Base-by-base conservation (phyloP, 306 rosid genomes). In the Gynostemma pentaphyllum region DNA sequence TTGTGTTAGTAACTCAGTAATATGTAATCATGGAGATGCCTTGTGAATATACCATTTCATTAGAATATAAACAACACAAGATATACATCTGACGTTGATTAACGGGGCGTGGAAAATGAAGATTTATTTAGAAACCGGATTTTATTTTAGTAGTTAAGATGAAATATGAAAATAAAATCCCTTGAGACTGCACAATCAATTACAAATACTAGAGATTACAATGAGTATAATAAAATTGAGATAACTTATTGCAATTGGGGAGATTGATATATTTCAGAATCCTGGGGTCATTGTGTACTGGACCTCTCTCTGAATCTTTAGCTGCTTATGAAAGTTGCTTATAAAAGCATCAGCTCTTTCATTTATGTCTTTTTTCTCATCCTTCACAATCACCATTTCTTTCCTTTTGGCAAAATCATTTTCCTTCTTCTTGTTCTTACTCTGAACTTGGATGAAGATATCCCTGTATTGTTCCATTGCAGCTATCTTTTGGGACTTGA, bases 291-390 rank as follows among this genome's bases (percentile, higher is more conserved):
- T 72, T 79, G 47, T 75, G 49, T 82, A 72, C n/a, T 68, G 79
- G 54, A 78, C 90, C 39, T 80, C 81, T 22, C 80, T 61, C 68
- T 87, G 80, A 41, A 73, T 68, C 72, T 78, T 78, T 0, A 87
- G 80, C 65, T 80, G 91, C 37, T 68, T 80, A 46, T 72, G 75
- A 46, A 87, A 84, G 69, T 82, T 82, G 50, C 23, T 80, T 54
- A 87, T 84, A 67, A 87, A 87, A 36, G 85, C 74, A 47, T 82
- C 86, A 0, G 91, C 95, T 68, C 61, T 68, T 15, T 70, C 49
- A 72, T 84, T 74, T 21, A 80, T 69, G 55, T 82, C 86, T 22
- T 71, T 76, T 41, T 55, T 50, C 21, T 59, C 78, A 39, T 75
- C 76, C 13, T 0, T 64, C 24, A 11, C 42, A 24, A 15, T 49